phyloP scores from a whole-genome alignment of 2,329 filamentous ascomycete species.

The Alternaria alternata region DNA sequence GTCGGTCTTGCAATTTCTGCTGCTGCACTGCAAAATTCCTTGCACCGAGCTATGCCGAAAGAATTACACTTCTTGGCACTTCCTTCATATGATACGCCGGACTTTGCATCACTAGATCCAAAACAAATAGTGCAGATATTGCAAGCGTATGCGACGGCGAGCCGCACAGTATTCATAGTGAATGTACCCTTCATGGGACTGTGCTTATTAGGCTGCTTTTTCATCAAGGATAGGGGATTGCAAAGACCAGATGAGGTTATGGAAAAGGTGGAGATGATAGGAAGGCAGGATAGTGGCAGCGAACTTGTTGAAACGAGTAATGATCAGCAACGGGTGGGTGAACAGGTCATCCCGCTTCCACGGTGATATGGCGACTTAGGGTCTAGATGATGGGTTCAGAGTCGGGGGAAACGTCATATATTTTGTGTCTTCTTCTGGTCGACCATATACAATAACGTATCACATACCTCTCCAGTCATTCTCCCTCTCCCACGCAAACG shows the following conservation, averaged over 20 bases:
- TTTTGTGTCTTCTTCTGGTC: not conserved
- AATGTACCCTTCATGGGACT: constrained; percentile 63
- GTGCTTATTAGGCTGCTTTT: constrained; percentile 60
- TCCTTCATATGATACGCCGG: constrained; percentile 21
- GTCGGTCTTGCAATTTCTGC: constrained; percentile 62
- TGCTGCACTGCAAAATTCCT: constrained; percentile 26
- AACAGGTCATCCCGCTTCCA: not conserved
- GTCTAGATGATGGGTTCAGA: not conserved
- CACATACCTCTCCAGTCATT: constrained; percentile 56
- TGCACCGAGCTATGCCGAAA: constrained; percentile 22
- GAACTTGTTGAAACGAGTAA: not conserved
- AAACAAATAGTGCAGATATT: constrained; percentile 50
- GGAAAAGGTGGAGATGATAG: not conserved
- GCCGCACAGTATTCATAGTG: constrained; percentile 64
- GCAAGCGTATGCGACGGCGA: constrained; percentile 63
- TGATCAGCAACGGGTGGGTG: not conserved
- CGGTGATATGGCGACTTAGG: not conserved
- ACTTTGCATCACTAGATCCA: constrained; percentile 18
- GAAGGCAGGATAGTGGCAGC: not conserved
- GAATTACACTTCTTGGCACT: constrained; percentile 19
- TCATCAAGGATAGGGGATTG: constrained; percentile 61
- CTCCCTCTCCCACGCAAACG: constrained; percentile 57
- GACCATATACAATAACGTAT: no score
- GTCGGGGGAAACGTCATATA: not conserved
- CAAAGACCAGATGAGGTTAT: constrained; percentile 37